Base-by-base conservation (phyloP, 1,284 basidiomycete genomes). In the Microbotryum lychnidis-dioicae region DNA sequence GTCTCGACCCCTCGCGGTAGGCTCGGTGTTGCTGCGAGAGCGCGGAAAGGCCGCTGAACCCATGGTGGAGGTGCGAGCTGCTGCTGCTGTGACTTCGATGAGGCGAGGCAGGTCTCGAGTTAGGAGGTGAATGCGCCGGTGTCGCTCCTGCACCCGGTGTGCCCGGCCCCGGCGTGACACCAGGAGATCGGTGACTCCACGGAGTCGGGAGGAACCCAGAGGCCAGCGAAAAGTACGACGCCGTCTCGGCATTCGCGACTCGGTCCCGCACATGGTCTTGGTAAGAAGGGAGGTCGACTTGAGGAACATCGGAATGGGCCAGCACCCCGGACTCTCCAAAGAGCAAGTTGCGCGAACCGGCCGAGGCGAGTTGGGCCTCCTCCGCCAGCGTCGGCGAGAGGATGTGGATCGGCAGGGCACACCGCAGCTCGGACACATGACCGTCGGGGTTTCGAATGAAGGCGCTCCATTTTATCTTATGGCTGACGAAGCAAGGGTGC, bases 181-280 rank as follows among this genome's bases (percentile, higher is more conserved):
- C 66, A 2, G 66, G 64, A 37, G 33, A 58, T 27, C 67, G 60
- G 3, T 56, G 25, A 29, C 66, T 65, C 68, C 68, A 69, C 1
- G 64, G 66, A 4, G 68, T 69, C 5, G 68, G 68, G 9, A 56
- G 56, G 50, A 69, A 69, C 16, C 65, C 65, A 2, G 64, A 49
- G 14, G 62, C 50, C 8, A 62, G 58, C 12, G 62, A 61, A 55
- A 60, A 66, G 21, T 64, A 54, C 6, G 45, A 47, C 1, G 86
- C 80, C 31, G 86, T 82, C 72, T 87, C 79, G 14, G 84, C 84
- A 71, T 89, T 86, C 47, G 91, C 89, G 46, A 96, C 84, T 44
- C 91, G 83, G 74, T 96, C 91, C 52, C 88, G 84, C 14, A 96
- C 84, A 75, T 96, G 91, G 56, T 89, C 84, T 23, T 80, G 82